Percentiles rank a stretch among this genome's conserved stretches.
phyloP scores from a whole-genome alignment of 257 asterid species.

The Penstemon barbatus region DNA sequence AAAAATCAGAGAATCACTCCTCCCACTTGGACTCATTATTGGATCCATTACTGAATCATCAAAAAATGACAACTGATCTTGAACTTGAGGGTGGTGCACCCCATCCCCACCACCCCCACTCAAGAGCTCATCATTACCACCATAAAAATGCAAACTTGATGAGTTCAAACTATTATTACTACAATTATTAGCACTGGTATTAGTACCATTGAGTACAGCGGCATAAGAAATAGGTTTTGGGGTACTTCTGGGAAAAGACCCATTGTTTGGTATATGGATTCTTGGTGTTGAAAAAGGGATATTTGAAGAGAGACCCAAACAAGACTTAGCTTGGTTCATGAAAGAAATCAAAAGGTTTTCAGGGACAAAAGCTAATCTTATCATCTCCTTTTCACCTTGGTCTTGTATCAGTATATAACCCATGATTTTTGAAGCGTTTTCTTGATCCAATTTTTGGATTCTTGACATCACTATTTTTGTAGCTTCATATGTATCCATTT shows the following conservation, averaged over 20 bases:
- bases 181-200: neutral
- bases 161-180: slow-evolving; percentile 37
- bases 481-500: slow-evolving; percentile 81
- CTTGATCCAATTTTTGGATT: slow-evolving; percentile 74
- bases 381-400: slow-evolving; percentile 81
- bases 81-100: slow-evolving; percentile 34
- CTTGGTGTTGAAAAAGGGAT: slow-evolving; percentile 42
- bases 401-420: slow-evolving; percentile 80
- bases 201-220: slow-evolving; percentile 57
- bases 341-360: slow-evolving; percentile 49
- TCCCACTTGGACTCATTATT: slow-evolving; percentile 75
- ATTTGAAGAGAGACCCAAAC: slow-evolving; percentile 51
- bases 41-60: slow-evolving; percentile 75
- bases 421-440: slow-evolving; percentile 81
- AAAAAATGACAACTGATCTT: slow-evolving; percentile 52
- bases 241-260: slow-evolving; percentile 43
- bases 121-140: slow-evolving; percentile 37
- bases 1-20: slow-evolving; percentile 71
- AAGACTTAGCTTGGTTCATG: slow-evolving; percentile 56
- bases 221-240: slow-evolving; percentile 63
- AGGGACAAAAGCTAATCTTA: slow-evolving; percentile 77
- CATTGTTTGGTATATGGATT: slow-evolving; percentile 56
- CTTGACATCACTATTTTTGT: slow-evolving; percentile 73
- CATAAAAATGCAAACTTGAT: slow-evolving; percentile 48
- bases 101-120: slow-evolving; percentile 19